Percentiles rank a stretch among this genome's conserved stretches.
Evolutionary conservation across 2,329 filamentous ascomycete genomes (phyloP).

Genomic region (Periglandula ipomoeae): DNA sequence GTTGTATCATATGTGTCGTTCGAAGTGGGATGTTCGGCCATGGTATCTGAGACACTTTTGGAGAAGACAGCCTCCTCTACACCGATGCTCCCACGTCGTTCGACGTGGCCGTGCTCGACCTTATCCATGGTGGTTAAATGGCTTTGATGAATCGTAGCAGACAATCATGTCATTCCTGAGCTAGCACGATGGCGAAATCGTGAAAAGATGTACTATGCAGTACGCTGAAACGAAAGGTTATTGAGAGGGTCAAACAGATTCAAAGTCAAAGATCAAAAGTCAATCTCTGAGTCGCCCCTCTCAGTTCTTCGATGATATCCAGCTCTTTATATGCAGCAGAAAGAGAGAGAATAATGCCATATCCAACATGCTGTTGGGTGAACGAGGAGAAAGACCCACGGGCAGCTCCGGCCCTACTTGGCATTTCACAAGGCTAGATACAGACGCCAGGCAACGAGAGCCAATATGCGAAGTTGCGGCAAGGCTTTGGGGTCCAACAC

Average conservation of each 20-base stretch:
- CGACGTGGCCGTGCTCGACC: neutral
- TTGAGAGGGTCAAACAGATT: no score
- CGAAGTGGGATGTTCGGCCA: neutral
- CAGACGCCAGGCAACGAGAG: no score
- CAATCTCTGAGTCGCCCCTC: neutral
- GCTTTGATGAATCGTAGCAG: conserved; percentile 2
- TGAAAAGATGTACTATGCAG: no score
- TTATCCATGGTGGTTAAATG: conserved; percentile 5
- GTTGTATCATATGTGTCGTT: neutral
- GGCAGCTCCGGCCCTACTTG: neutral
- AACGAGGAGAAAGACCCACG: neutral
- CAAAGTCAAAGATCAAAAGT: no score
- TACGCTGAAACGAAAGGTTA: no score
- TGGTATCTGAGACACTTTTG: neutral
- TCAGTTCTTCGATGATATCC: neutral
- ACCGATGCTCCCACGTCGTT: neutral
- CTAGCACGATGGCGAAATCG: no score
- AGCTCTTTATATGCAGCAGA: neutral
- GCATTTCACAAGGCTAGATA: neutral
- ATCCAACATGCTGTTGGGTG: neutral
- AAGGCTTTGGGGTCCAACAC: no score
- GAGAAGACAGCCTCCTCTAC: neutral
- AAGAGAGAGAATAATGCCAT: neutral
- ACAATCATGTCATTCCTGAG: conserved; percentile 3
- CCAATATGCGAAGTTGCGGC: no score